Percentiles rank a stretch among this genome's conserved stretches.
Evolutionary conservation across 257 asterid genomes (phyloP).

Genomic region (Nicotiana sylvestris): DNA sequence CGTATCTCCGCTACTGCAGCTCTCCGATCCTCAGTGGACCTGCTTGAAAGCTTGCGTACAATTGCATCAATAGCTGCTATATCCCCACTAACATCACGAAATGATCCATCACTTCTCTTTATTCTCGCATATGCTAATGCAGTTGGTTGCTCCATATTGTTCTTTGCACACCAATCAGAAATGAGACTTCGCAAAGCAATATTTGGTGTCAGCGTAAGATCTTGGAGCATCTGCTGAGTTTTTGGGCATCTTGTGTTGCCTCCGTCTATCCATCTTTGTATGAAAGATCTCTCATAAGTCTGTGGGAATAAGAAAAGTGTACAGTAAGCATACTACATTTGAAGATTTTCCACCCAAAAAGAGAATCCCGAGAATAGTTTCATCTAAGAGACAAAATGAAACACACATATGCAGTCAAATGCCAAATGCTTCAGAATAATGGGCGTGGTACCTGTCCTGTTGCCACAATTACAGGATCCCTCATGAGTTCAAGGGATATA

Average conservation of each 20-base stretch:
- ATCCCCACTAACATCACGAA: conserved; percentile 72
- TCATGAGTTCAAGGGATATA: conserved; percentile 89
- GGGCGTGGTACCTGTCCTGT: conserved; percentile 50
- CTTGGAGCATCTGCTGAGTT: conserved; percentile 83
- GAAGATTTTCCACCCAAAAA: neutral
- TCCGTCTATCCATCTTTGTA: conserved; percentile 93
- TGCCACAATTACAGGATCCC: conserved; percentile 94
- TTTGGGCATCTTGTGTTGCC: conserved; percentile 94
- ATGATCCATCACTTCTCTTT: conserved; percentile 81
- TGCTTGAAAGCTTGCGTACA: conserved; percentile 63
- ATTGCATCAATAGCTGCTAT: conserved; percentile 62
- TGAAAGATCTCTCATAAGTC: conserved; percentile 96
- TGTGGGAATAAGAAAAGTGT: conserved; percentile 25
- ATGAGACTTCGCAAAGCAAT: conserved; percentile 70
- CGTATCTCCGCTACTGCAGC: conserved; percentile 81
- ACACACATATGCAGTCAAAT: neutral
- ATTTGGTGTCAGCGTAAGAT: conserved; percentile 83
- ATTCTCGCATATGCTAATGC: conserved; percentile 50
- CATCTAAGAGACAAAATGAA: neutral
- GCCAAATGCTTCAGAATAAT: neutral
- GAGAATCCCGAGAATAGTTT: neutral
- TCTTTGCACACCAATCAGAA: conserved; percentile 72
- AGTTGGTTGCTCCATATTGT: conserved; percentile 66
- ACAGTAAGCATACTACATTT: neutral
- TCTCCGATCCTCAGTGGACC: conserved; percentile 53